Conservation (phyloP, 1,284 basidiomycete genomes). For the Melampsora americana region DNA sequence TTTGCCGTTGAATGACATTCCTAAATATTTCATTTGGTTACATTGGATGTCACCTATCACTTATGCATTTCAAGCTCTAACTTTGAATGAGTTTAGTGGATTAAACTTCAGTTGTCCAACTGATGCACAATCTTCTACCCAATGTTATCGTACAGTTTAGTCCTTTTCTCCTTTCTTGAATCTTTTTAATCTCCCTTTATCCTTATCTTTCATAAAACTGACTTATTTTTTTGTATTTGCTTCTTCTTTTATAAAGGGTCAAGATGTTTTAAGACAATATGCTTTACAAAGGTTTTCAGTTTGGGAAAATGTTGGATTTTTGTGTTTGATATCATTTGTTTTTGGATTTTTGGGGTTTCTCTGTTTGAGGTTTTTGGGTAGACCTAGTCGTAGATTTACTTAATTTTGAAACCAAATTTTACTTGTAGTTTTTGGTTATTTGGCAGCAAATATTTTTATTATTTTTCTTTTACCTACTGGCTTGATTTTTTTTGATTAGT, state of each 20-base stretch:
- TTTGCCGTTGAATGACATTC: constrained; percentile 47
- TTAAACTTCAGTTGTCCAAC: constrained; percentile 1
- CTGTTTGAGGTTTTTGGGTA: background rate
- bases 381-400: background rate
- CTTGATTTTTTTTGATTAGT: background rate
- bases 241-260: constrained; percentile 40
- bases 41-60: constrained; percentile 50
- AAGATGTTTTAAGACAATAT: constrained; percentile 19
- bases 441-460: background rate
- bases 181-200: no score
- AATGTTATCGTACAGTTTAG: background rate
- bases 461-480: background rate
- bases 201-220: no score
- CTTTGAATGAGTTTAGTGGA: constrained; percentile 48
- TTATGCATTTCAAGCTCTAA: constrained; percentile 48
- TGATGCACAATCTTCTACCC: background rate
- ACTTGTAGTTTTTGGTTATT: no score
- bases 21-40: constrained; percentile 49
- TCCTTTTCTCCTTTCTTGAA: no score
- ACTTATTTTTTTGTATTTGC: no score
- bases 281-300: constrained; percentile 50
- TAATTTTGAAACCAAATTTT: background rate
- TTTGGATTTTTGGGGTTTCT: constrained; percentile 47
- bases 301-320: constrained; percentile 48
- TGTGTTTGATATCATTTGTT: constrained; percentile 47